Evolutionary conservation across 2,329 filamentous ascomycete genomes (phyloP).

Genomic region (Aspergillus sp.): DNA sequence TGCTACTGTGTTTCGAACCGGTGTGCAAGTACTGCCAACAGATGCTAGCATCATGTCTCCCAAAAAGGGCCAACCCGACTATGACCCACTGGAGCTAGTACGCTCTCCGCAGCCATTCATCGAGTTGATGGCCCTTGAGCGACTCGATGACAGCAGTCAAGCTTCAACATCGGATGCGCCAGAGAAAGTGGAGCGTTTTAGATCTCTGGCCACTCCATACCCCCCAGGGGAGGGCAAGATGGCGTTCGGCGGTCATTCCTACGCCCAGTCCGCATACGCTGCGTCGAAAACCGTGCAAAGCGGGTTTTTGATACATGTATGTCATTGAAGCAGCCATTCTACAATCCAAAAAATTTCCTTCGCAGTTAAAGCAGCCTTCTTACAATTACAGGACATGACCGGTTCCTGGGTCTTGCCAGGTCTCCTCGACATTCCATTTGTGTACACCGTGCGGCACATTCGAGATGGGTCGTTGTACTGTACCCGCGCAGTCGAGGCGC

Average conservation of each 20-base stretch:
- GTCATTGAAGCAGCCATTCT: no score
- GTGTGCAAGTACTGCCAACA: no score
- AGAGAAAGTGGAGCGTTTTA: constrained; percentile 23
- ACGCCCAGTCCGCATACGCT: constrained; percentile 49
- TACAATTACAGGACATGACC: constrained; percentile 37
- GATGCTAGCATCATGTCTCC: constrained; percentile 16
- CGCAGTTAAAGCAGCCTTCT: background rate
- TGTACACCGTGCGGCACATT: constrained; percentile 43
- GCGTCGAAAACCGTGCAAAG: constrained; percentile 44
- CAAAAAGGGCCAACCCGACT: constrained; percentile 2
- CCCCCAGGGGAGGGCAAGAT: constrained; percentile 34
- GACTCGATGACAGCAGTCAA: constrained; percentile 10
- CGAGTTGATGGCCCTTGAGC: constrained; percentile 24
- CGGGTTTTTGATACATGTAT: constrained; percentile 45
- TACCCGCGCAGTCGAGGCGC: constrained; percentile 44
- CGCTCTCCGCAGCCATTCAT: constrained; percentile 16
- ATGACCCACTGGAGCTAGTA: constrained; percentile 5
- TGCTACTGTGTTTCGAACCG: no score
- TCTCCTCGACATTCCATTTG: constrained; percentile 38
- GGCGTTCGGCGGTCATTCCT: constrained; percentile 49
- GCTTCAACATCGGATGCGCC: constrained; percentile 6
- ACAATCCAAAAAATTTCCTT: no score
- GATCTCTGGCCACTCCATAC: constrained; percentile 25
- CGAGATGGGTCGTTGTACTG: constrained; percentile 45
- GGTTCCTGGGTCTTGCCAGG: constrained; percentile 45